Evolutionary conservation across 225 moss, liverwort and hornwort species (phyloP), one percentile per base, ranked within the genome.

Genomic region (Lunularia cruciata): DNA sequence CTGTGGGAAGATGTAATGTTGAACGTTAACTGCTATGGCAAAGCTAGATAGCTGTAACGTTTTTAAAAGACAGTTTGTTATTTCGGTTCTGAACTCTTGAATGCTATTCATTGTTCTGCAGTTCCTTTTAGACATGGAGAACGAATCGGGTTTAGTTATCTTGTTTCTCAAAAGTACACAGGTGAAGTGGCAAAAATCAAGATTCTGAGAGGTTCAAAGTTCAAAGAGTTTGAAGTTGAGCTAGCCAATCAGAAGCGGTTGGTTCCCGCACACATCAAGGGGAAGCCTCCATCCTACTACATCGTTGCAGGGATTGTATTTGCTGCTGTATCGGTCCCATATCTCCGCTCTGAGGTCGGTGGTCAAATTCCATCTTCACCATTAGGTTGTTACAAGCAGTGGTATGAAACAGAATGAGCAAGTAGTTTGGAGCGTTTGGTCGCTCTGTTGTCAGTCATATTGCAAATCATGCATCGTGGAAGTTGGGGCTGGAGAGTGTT

Each of bases 61-160:
- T n/a, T n/a, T n/a, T n/a, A n/a, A n/a, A n/a, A n/a, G n/a, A n/a
- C n/a, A n/a, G n/a, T n/a, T n/a, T n/a, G n/a, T n/a, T n/a, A n/a
- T 22, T 38, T 60, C 11, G 51, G 38, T 60, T 36, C n/a, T 37
- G 12, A 34, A 1, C 27, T 72, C 40, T 83, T 70, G 78, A 36
- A 8, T 25, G 9, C 35, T 49, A 45, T 82, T 70, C 47, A 27
- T 27, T 43, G 77, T 60, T 73, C 66, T 87, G 84, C 89, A 98
- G 98, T 98, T 79, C 98, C 98, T 53, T 98, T 93, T 84, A 93
- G 93, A 87, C 98, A 93, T 75, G 98, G 96, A 67, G 96, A 98
- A 82, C 90, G 96, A 63, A 98, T 98, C 77, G 93, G 96, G 56
- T 98, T 98, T 75, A 98, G 93, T 72, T 98, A 98, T 77, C 90